Evolutionary conservation across 257 asterid genomes (phyloP), one percentile per base, ranked within the genome.

Genomic region (Solanum ossicruentum): DNA sequence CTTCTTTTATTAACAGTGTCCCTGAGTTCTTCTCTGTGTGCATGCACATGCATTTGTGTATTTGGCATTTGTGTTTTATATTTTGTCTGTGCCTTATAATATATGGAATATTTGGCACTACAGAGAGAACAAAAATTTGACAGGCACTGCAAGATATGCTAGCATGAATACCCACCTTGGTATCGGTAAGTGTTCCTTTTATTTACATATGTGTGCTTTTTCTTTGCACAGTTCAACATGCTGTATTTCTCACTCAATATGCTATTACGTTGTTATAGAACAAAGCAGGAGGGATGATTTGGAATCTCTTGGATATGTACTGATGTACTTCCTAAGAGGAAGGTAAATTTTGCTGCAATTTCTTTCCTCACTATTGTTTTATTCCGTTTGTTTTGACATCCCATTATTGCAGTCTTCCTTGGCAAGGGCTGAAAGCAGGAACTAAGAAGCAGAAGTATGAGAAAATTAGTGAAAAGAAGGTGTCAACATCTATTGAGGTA

Each of bases 111-210:
- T 81, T 84, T 16, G 84, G 66, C 81, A 63, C 80, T 88, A 87
- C 89, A 96, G 99, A 90, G 99, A 96, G 90, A 96, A 96, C 94
- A 96, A 93, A 92, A 96, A 92, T 89, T 91, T 96, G 94, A 96
- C 99, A 26, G 99, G 99, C 86, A 96, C 99, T 81, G 99, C 99
- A 75, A 94, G 99, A 87, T 96, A 96, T 55, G 99, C 98, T 13
- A 96, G 99, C 89, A 92, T 96, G 99, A 96, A 94, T 89, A 96
- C 99, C 82, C 99, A 96, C 94, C 90, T 96, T 90, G 99, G 99
- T 63, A 93, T 93, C 81, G 99, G 99, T 96, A 85, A 84, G 95
- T 88, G 65, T 82, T 61, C 81, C 13, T 55, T 61, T 86, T 70
- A 77, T 28, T 78, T 75, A 84, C 55, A 23, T 15, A 52, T 84